phyloP scores from a whole-genome alignment of 176 grass and related monocot species.

The Oryza brachyantha region DNA sequence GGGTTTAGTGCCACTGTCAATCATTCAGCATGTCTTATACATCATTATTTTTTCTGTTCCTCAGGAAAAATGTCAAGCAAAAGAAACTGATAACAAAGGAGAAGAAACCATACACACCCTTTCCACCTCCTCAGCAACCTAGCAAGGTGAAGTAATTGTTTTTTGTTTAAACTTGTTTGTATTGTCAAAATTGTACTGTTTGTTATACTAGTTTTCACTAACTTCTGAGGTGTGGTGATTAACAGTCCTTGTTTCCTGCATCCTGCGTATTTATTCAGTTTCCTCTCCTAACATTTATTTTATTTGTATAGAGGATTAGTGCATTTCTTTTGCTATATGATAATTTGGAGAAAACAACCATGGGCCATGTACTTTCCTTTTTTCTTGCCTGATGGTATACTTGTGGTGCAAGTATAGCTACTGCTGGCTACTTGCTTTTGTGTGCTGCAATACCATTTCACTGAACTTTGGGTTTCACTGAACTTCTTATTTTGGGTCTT shows the following conservation, averaged over 20 bases:
- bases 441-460: conserved; percentile 1
- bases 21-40: conserved; percentile 1
- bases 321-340: neutral
- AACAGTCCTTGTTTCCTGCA: neutral
- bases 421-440: conserved; percentile 2
- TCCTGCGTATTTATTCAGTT: neutral
- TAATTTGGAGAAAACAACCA: conserved; percentile 8
- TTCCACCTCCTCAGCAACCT: conserved; percentile 86
- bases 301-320: neutral
- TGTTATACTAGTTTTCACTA: neutral
- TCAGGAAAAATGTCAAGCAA: conserved; percentile 96
- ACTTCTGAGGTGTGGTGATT: neutral
- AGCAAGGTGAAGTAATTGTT: conserved; percentile 66
- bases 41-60: conserved; percentile 20
- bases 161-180: neutral
- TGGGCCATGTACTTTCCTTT: neutral
- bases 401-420: neutral
- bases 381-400: neutral
- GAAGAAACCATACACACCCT: conserved; percentile 97
- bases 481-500: conserved; percentile 22
- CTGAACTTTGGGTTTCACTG: conserved; percentile 28
- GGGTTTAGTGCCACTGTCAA: neutral
- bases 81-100: conserved; percentile 85
- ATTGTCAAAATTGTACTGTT: conserved; percentile 3
- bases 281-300: neutral